phyloP scores from a whole-genome alignment of 164 flowering plant species.

The Berberis thunbergii region DNA sequence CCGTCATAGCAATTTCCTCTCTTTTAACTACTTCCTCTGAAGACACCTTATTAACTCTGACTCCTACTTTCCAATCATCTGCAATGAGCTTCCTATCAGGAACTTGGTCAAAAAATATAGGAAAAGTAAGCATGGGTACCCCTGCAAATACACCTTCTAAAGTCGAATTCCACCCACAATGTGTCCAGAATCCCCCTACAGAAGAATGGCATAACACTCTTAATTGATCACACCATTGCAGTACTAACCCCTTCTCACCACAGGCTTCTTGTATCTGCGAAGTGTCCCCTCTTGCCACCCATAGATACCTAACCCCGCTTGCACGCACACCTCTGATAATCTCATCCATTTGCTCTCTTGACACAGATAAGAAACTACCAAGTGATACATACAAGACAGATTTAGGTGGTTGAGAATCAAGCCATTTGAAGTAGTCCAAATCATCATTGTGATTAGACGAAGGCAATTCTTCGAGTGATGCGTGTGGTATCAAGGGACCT shows the following conservation, averaged over 20 bases:
- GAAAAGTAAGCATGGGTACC: slow-evolving; percentile 3
- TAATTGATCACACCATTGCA: slow-evolving; percentile 4
- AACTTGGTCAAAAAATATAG: background rate
- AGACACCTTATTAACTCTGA: background rate
- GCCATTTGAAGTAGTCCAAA: background rate
- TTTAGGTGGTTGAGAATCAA: background rate
- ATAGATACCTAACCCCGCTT: background rate
- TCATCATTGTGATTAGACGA: no score
- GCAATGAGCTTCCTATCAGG: background rate
- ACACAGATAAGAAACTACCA: slow-evolving; percentile 1
- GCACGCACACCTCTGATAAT: background rate
- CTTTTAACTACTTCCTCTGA: background rate
- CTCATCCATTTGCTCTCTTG: slow-evolving; percentile 3
- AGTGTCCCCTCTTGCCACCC: slow-evolving; percentile 3
- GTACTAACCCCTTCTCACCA: background rate
- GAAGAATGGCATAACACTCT: slow-evolving; percentile 2
- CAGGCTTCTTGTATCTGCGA: slow-evolving; percentile 1
- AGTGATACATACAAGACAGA: background rate
- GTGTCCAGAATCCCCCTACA: slow-evolving; percentile 2
- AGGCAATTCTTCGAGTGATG: background rate
- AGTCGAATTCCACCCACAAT: slow-evolving; percentile 4
- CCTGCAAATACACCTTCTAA: background rate
- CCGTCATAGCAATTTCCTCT: background rate
- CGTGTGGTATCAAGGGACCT: background rate
- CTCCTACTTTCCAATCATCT: slow-evolving; percentile 3